Conservation (phyloP, 2,329 filamentous ascomycete genomes). For the Clonostachys byssicola region DNA sequence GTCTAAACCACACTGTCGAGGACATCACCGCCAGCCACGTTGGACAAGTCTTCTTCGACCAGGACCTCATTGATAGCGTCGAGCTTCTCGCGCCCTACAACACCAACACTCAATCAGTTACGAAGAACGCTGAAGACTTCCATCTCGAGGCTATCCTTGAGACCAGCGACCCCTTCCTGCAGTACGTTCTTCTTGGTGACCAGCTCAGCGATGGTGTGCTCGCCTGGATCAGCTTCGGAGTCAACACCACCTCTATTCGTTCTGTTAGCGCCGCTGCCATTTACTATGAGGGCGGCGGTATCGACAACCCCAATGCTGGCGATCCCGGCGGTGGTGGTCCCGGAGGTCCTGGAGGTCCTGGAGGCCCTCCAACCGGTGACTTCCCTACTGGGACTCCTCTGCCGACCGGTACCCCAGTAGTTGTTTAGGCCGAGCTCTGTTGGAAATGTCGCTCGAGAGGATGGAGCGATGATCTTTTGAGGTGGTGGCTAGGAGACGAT, state of each 20-base stretch:
- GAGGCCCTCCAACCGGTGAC: too few species aligned
- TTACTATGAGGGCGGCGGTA: conserved; percentile 21
- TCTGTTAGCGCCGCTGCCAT: conserved; percentile 15
- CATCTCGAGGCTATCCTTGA: conserved; percentile 38
- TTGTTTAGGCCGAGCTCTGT: too few species aligned
- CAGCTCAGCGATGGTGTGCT: conserved; percentile 44
- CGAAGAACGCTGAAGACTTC: conserved; percentile 44
- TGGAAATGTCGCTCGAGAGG: too few species aligned
- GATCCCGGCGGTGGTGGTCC: too few species aligned
- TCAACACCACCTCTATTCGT: conserved; percentile 24
- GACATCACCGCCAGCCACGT: conserved; percentile 46
- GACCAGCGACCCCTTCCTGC: conserved; percentile 48
- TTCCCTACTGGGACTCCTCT: too few species aligned
- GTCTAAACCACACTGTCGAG: conserved; percentile 24
- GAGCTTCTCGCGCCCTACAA: conserved; percentile 32
- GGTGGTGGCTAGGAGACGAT: too few species aligned
- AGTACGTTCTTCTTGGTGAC: conserved; percentile 54
- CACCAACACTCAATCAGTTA: too few species aligned
- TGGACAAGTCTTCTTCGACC: conserved; percentile 60
- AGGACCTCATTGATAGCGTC: conserved; percentile 46
- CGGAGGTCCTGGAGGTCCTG: too few species aligned
- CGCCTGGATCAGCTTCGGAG: conserved; percentile 48
- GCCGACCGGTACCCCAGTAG: too few species aligned
- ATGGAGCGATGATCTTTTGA: too few species aligned
- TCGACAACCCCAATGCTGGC: conserved; percentile 12